phyloP scores from a whole-genome alignment of 257 asterid species.

The Salvia hispanica region DNA sequence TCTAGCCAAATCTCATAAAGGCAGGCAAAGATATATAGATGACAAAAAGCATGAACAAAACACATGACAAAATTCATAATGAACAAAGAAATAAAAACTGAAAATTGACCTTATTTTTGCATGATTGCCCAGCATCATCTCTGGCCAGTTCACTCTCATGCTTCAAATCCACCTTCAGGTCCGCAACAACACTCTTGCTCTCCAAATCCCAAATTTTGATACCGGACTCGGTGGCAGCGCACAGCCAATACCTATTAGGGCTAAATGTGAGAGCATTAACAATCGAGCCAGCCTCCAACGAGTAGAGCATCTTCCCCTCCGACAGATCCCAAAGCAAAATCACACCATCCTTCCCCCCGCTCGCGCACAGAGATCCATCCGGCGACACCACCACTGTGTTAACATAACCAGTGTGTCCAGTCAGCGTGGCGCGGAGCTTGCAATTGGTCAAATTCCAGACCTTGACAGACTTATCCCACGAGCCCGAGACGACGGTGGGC shows the following conservation, averaged over 20 bases:
- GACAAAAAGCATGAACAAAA: neutral
- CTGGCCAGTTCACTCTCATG: conserved; percentile 62
- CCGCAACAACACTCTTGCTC: conserved; percentile 75
- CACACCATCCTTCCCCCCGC: conserved; percentile 84
- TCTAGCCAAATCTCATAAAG: neutral
- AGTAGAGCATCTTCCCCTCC: conserved; percentile 68
- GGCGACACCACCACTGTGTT: conserved; percentile 79
- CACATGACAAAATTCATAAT: neutral
- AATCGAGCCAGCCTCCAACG: conserved; percentile 68
- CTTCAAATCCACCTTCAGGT: conserved; percentile 65
- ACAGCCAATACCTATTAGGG: conserved; percentile 89
- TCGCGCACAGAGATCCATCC: conserved; percentile 79
- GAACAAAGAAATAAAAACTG: neutral
- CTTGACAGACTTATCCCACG: conserved; percentile 77
- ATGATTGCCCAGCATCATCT: conserved; percentile 45
- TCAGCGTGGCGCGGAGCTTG: conserved; percentile 52
- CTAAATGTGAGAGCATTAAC: conserved; percentile 74
- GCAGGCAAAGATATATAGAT: neutral
- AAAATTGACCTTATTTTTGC: conserved; percentile 50
- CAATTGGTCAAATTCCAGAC: conserved; percentile 71
- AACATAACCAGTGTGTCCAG: conserved; percentile 71
- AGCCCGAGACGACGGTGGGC: conserved; percentile 73
- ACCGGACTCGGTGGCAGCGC: conserved; percentile 73
- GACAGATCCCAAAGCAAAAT: conserved; percentile 83
- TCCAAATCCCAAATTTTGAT: conserved; percentile 40